These are phyloP conservation scores for Cytospora mali DNA, from an alignment of 2,329 filamentous ascomycete species.

Conservation along the genomic window DNA sequence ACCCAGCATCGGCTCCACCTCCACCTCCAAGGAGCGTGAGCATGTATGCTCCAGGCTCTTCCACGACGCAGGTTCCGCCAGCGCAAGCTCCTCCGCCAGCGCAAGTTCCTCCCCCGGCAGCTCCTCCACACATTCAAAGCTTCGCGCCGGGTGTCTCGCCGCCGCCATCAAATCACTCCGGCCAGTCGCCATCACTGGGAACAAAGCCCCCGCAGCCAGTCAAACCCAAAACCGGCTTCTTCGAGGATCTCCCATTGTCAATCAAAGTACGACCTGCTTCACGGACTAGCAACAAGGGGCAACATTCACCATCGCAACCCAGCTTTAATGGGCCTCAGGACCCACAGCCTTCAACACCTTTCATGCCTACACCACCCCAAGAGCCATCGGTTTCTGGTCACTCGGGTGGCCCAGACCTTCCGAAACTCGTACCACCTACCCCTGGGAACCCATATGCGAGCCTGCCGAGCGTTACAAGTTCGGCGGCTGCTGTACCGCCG, in stretches of 20 bases:
- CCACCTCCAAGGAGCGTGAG: constrained; percentile 64
- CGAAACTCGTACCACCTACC: constrained; percentile 56
- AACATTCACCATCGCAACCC: constrained; percentile 47
- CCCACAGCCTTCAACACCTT: constrained; percentile 30
- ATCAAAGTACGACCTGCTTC: constrained; percentile 64
- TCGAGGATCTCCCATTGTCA: constrained; percentile 73
- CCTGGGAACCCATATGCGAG: constrained; percentile 57
- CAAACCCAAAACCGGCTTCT: constrained; percentile 62
- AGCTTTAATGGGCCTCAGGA: constrained; percentile 38
- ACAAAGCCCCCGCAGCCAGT: constrained; percentile 41
- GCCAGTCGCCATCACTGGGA: constrained; percentile 36
- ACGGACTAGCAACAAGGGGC: constrained; percentile 49
- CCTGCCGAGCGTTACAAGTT: constrained; percentile 39
- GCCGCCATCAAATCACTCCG: constrained; percentile 43
- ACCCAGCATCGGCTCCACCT: constrained; percentile 45
- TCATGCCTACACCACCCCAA: constrained; percentile 29
- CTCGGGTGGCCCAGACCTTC: constrained; percentile 35
- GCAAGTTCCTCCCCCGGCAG: constrained; percentile 28
- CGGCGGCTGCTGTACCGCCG: constrained; percentile 34
- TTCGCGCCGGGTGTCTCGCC: constrained; percentile 37
- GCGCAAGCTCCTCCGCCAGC: constrained; percentile 27
- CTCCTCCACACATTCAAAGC: constrained; percentile 31
- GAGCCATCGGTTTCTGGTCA: constrained; percentile 28
- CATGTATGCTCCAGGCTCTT: constrained; percentile 44
- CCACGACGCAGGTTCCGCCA: constrained; percentile 34